Evolutionary conservation across 441 rosid species (phyloP).

Genomic region (Eutrema salsugineum): DNA sequence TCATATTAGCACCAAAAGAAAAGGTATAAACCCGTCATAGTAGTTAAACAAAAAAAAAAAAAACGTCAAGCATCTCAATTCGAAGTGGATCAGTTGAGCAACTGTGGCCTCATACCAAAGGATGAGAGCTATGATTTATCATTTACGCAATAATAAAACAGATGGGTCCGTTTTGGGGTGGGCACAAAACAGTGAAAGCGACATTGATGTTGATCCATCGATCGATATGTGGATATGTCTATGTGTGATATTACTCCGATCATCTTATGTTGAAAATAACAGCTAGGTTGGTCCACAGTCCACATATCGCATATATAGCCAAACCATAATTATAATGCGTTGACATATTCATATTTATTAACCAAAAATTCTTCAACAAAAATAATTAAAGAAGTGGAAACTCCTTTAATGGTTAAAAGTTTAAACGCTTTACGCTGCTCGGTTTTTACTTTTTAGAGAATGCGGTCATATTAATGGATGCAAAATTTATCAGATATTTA

Average conservation of each 20-base stretch:
- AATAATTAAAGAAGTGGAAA: too few species aligned
- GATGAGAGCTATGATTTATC: not conserved
- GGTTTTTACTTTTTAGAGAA: too few species aligned
- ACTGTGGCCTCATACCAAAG: slow-evolving; percentile 1
- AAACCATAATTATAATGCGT: not conserved
- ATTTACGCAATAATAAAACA: not conserved
- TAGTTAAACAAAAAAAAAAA: too few species aligned
- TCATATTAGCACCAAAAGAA: too few species aligned
- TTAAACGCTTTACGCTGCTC: too few species aligned
- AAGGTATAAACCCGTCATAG: not conserved
- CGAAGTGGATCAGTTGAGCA: not conserved
- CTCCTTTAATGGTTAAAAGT: too few species aligned
- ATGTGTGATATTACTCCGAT: not conserved
- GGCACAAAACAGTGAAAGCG: not conserved
- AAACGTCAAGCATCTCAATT: not conserved
- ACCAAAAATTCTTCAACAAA: not conserved
- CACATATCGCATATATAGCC: not conserved
- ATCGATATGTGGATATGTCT: not conserved
- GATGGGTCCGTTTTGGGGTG: not conserved
- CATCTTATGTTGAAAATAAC: slow-evolving; percentile 1
- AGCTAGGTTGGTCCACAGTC: slow-evolving; percentile 6
- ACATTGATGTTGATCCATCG: not conserved
- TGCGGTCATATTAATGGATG: too few species aligned
- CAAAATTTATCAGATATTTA: too few species aligned
- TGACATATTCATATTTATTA: not conserved